These are phyloP conservation scores for Thalassiosira profunda DNA, from an alignment of 108 stramenopile genomes.

Conservation along the genomic window DNA sequence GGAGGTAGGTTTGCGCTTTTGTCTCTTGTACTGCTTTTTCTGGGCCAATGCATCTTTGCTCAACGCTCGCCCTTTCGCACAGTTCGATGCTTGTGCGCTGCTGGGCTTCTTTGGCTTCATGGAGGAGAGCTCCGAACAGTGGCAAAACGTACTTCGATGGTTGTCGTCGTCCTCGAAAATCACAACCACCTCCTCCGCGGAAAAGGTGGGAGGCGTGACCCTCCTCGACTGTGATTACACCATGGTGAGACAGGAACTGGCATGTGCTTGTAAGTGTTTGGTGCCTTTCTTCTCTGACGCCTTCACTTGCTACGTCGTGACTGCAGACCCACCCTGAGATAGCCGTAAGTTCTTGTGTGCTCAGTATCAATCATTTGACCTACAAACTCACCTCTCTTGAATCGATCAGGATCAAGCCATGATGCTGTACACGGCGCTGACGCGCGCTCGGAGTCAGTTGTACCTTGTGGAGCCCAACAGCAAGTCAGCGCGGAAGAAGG, in stretches of 20 bases:
- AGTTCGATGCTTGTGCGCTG: conserved; percentile 14
- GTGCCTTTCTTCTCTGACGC: too few species aligned
- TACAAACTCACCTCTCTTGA: too few species aligned
- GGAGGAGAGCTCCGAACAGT: conserved; percentile 5
- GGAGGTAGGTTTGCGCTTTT: too few species aligned
- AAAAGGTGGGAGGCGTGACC: neutral
- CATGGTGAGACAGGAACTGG: too few species aligned
- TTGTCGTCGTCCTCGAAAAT: neutral
- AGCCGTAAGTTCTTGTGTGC: too few species aligned
- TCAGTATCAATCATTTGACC: too few species aligned
- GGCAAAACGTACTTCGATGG: conserved; percentile 7
- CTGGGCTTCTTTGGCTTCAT: conserved; percentile 6
- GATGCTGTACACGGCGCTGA: conserved; percentile 24
- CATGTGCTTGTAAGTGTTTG: too few species aligned
- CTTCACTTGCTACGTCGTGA: too few species aligned
- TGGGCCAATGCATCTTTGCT: too few species aligned
- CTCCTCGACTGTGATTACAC: conserved; percentile 10
- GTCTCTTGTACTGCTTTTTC: too few species aligned
- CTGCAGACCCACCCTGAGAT: too few species aligned
- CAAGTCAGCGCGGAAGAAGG: neutral
- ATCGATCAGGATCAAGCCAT: conserved; percentile 13
- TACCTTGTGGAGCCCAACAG: conserved; percentile 6
- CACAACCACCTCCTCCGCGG: neutral
- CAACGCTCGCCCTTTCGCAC: too few species aligned
- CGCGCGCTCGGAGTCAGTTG: conserved; percentile 10